Base-by-base conservation (phyloP, 2,329 filamentous ascomycete genomes). In the Aspergillus clavatus region DNA sequence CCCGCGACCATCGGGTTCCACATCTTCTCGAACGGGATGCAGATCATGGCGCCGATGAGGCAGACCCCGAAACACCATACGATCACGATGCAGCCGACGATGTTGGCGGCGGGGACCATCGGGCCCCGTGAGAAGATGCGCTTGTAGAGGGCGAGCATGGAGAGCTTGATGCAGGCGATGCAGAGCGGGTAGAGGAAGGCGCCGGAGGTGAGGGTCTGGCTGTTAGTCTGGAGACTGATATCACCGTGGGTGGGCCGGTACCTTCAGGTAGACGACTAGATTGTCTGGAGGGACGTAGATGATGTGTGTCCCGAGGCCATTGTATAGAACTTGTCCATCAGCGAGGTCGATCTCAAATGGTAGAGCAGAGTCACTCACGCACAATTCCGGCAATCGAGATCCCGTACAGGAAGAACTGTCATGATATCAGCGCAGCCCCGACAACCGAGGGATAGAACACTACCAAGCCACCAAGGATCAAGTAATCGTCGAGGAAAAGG, bases 131-230 rank as follows among this genome's bases (percentile, higher is more conserved):
- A 53, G 24, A 62, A 63, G 1, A 61, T 44, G 19, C 59, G 48
- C 7, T 54, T 55, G 48, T 62, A 63, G 6, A 62, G 43, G n/a
- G 55, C 50, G 1, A 61, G 45, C 14, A 63, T 61, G 8, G 58
- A 62, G 14, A 56, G 45, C 24, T 64, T 63, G 24, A 59, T 56
- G 36, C 50, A 57, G 19, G 52, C 50, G 27, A 61, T 58, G 40
- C 54, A 60, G 19, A 54, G 27, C 3, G 57, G 49, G 26, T 61
- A 60, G 10, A 58, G 49, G 21, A 61, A 57, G 5, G 50, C 53
- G 38, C 53, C 52, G 14, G 52, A 55, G 35, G 56, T 56, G 7
- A 58, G 48, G 5, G 50, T 56, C 58, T 61, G 10, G 7, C 46
- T n/a, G n/a, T n/a, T n/a, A n/a, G n/a, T n/a, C n/a, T n/a, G n/a